Conservation (phyloP, 768 basidiomycete genomes). For the Tephrocybe rancida region DNA sequence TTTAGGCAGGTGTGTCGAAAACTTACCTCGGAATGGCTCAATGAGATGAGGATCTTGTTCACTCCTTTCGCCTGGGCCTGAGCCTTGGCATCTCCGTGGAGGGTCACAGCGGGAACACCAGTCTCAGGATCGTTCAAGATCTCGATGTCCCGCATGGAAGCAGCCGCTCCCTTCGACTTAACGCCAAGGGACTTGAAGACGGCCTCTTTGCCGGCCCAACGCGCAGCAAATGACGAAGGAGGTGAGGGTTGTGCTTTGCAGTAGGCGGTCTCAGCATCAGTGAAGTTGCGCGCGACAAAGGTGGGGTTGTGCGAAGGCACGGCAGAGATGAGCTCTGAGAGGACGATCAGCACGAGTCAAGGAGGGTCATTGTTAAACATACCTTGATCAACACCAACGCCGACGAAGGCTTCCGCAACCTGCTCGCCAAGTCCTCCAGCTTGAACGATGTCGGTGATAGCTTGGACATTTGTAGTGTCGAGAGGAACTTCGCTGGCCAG, state of each 20-base stretch:
- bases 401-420: conserved; percentile 48
- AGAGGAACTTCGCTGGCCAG: conserved; percentile 52
- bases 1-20: neutral
- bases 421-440: conserved; percentile 29
- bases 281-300: conserved; percentile 93
- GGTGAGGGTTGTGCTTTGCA: conserved; percentile 87
- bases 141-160: conserved; percentile 97
- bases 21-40: conserved; percentile 91
- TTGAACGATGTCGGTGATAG: conserved; percentile 57
- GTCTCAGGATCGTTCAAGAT: conserved; percentile 72
- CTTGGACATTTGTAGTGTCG: conserved; percentile 69
- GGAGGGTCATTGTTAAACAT: conserved; percentile 18
- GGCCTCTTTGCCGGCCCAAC: conserved; percentile 98
- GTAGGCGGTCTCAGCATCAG: conserved; percentile 83
- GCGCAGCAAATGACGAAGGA: conserved; percentile 89
- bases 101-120: conserved; percentile 78
- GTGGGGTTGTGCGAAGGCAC: conserved; percentile 88
- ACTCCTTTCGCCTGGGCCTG: conserved; percentile 78
- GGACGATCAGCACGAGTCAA: conserved; percentile 8
- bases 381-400: conserved; percentile 93
- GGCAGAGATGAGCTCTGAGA: conserved; percentile 83
- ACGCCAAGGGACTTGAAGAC: conserved; percentile 95
- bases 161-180: conserved; percentile 87
- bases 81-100: conserved; percentile 79
- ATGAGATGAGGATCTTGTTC: conserved; percentile 73